Conservation (phyloP, 2,329 filamentous ascomycete genomes). For the Penicillium sp. region DNA sequence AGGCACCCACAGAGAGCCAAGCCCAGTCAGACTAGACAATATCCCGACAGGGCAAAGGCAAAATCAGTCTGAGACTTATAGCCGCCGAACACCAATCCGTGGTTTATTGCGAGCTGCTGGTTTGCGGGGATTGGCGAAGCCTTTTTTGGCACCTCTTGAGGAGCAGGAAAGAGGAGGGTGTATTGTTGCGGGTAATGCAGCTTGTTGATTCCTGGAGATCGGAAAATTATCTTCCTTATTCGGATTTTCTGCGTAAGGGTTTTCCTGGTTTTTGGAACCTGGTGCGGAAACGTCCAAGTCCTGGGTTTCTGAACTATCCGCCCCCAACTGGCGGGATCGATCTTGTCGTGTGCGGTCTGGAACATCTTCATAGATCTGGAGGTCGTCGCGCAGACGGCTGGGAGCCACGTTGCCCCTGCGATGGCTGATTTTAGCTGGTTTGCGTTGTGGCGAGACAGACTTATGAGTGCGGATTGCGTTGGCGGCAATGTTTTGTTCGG, state of each 20-base stretch:
- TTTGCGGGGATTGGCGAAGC: constrained; percentile 19
- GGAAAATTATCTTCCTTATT: no score
- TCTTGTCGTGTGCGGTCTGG: constrained; percentile 16
- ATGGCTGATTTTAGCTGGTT: constrained; percentile 33
- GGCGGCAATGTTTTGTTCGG: constrained; percentile 40
- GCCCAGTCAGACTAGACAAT: not conserved
- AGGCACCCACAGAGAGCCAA: no score
- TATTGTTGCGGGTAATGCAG: no score
- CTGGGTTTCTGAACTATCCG: not conserved
- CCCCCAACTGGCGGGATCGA: constrained; percentile 7
- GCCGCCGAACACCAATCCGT: constrained; percentile 32
- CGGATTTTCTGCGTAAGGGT: no score
- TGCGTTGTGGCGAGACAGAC: constrained; percentile 26
- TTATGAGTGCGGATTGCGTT: constrained; percentile 22
- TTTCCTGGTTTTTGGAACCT: no score
- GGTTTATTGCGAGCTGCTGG: constrained; percentile 29
- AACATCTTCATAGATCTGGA: constrained; percentile 32
- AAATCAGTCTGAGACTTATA: constrained; percentile 15
- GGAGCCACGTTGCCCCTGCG: constrained; percentile 22
- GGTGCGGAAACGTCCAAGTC: not conserved
- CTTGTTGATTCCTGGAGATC: no score
- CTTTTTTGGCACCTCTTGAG: constrained; percentile 21
- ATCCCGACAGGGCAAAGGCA: not conserved
- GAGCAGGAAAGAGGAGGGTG: no score
- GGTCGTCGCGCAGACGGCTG: constrained; percentile 22